These are phyloP conservation scores for Sordariomycetes sp. DNA, from an alignment of 2,329 filamentous ascomycete species.

Conservation along the genomic window DNA sequence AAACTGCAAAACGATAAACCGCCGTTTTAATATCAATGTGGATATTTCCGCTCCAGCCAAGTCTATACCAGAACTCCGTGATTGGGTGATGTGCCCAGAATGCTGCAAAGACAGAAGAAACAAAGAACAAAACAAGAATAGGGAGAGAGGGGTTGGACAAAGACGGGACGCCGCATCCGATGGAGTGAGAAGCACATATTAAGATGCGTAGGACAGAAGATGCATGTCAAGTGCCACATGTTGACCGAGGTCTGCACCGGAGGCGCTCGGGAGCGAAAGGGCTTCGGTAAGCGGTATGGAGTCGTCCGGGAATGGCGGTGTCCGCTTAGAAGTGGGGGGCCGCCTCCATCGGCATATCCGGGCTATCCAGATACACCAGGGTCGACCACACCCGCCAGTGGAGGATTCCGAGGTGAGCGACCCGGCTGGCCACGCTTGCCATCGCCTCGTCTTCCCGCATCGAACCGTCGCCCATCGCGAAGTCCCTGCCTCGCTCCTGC, in stretches of 20 bases:
- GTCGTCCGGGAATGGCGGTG: neutral
- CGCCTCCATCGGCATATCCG: neutral
- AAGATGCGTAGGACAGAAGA: neutral
- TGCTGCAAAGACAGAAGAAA: neutral
- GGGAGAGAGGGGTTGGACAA: neutral
- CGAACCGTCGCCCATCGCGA: slow-evolving; percentile 13
- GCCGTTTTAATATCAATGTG: neutral
- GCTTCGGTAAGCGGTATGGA: too few species aligned
- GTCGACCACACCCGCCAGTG: slow-evolving; percentile 86
- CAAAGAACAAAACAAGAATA: neutral
- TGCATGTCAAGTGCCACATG: neutral
- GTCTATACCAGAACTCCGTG: neutral
- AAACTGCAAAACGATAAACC: neutral
- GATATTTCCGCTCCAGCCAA: neutral
- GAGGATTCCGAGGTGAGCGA: slow-evolving; percentile 74
- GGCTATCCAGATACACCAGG: slow-evolving; percentile 52
- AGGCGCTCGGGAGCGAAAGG: too few species aligned
- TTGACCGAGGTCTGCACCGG: neutral
- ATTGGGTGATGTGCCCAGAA: neutral
- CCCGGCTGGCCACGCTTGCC: slow-evolving; percentile 61
- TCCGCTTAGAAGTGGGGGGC: neutral
- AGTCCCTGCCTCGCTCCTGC: slow-evolving; percentile 12
- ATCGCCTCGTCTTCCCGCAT: slow-evolving; percentile 40
- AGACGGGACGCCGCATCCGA: neutral
- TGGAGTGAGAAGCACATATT: neutral